These are phyloP conservation scores for Solanum bulbocastanum DNA, from an alignment of 257 asterid genomes.

Conservation along the genomic window DNA sequence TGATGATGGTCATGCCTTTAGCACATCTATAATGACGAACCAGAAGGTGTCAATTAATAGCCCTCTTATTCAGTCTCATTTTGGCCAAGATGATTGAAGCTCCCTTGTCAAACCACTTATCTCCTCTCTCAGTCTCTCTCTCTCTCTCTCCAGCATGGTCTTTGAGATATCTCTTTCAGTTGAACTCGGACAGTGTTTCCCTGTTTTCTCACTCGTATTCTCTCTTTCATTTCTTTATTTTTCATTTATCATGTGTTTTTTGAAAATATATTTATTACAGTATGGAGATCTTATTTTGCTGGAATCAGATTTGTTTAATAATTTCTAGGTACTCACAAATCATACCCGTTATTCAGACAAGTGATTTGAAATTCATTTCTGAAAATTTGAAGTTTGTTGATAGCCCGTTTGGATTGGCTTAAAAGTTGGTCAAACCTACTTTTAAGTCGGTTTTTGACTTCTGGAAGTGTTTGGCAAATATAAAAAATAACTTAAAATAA, in stretches of 20 bases:
- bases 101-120: background rate
- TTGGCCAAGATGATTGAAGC: background rate
- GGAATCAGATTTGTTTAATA: background rate
- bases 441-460: no score
- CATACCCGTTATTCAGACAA: background rate
- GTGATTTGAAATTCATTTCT: background rate
- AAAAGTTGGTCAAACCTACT: no score
- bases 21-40: background rate
- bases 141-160: background rate
- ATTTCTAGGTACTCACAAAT: background rate
- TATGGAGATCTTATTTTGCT: background rate
- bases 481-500: no score
- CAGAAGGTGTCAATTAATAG: background rate
- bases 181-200: background rate
- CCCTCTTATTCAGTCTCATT: background rate
- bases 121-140: background rate
- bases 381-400: background rate
- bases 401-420: no score
- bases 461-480: no score
- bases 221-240: background rate
- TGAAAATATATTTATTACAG: background rate
- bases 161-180: background rate
- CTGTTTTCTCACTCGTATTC: background rate
- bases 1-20: background rate
- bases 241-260: background rate